Conservation (phyloP, 495 filamentous ascomycete species). For the Penicillium ucsense region DNA sequence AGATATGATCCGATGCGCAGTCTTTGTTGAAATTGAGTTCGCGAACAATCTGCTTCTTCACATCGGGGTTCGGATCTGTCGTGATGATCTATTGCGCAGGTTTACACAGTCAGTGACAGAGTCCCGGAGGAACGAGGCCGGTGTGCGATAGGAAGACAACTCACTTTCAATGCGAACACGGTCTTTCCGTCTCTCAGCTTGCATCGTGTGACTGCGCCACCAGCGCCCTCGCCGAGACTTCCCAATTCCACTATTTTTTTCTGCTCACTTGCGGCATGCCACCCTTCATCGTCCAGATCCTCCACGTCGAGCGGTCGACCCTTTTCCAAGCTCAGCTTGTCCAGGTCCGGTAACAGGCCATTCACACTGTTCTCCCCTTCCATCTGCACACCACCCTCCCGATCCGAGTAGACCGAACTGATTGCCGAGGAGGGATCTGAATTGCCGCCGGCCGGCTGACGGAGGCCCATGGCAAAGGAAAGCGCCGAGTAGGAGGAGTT, state of each 20-base stretch:
- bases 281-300: slow-evolving; percentile 88
- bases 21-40: slow-evolving; percentile 97
- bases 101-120: too few species aligned
- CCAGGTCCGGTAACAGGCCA: slow-evolving; percentile 58
- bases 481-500: slow-evolving; percentile 71
- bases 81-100: slow-evolving; percentile 68
- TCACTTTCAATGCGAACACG: slow-evolving; percentile 91
- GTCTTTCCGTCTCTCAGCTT: slow-evolving; percentile 84
- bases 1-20: slow-evolving; percentile 88
- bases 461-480: slow-evolving; percentile 58
- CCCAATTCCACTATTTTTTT: slow-evolving; percentile 82
- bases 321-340: slow-evolving; percentile 67
- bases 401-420: slow-evolving; percentile 71
- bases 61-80: slow-evolving; percentile 91
- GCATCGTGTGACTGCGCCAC: slow-evolving; percentile 88
- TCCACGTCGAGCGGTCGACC: slow-evolving; percentile 79
- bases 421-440: slow-evolving; percentile 86
- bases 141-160: slow-evolving; percentile 5
- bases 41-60: slow-evolving; percentile 94
- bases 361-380: slow-evolving; percentile 65
- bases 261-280: slow-evolving; percentile 83
- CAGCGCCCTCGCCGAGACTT: slow-evolving; percentile 87
- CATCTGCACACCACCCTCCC: slow-evolving; percentile 57
- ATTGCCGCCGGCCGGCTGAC: slow-evolving; percentile 51
- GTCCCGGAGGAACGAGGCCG: slow-evolving; percentile 2